Conservation (phyloP, 345 rosid species). For the Aethionema arabicum region DNA sequence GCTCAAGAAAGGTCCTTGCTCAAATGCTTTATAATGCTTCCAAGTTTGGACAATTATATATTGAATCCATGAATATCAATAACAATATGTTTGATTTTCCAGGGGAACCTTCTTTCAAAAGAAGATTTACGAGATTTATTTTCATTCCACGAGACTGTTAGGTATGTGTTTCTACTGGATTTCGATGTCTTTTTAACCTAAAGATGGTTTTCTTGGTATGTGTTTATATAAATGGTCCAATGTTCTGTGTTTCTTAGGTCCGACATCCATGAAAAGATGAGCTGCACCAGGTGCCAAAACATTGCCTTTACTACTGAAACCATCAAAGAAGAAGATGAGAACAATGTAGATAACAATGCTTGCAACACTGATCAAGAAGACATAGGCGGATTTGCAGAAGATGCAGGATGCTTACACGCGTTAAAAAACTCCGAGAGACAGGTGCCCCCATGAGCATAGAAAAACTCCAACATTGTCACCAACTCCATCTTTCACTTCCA, state of each 20-base stretch:
- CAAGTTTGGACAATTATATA: constrained; percentile 2
- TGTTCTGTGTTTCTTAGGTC: constrained; percentile 48
- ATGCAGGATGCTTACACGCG: constrained; percentile 64
- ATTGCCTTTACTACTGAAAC: constrained; percentile 34
- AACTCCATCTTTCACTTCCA: not conserved
- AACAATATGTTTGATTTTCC: constrained; percentile 32
- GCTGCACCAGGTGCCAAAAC: constrained; percentile 62
- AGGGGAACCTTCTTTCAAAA: constrained; percentile 80
- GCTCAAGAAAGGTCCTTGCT: constrained; percentile 51
- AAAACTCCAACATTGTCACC: not conserved
- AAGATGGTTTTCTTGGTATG: constrained; percentile 9
- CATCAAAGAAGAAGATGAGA: constrained; percentile 39
- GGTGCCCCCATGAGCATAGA: constrained; percentile 40
- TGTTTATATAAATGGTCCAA: not conserved
- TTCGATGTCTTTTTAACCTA: not conserved
- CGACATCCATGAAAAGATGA: constrained; percentile 87
- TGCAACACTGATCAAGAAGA: constrained; percentile 47
- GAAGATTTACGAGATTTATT: constrained; percentile 91
- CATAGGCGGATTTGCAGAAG: constrained; percentile 83
- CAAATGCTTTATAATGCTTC: constrained; percentile 5
- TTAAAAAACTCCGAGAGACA: constrained; percentile 83
- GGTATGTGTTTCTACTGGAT: constrained; percentile 42
- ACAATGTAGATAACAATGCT: constrained; percentile 29
- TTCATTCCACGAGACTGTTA: constrained; percentile 65
- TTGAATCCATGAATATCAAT: constrained; percentile 20